Conservation (phyloP, 2,329 filamentous ascomycete species). For the Esteya vermicola region DNA sequence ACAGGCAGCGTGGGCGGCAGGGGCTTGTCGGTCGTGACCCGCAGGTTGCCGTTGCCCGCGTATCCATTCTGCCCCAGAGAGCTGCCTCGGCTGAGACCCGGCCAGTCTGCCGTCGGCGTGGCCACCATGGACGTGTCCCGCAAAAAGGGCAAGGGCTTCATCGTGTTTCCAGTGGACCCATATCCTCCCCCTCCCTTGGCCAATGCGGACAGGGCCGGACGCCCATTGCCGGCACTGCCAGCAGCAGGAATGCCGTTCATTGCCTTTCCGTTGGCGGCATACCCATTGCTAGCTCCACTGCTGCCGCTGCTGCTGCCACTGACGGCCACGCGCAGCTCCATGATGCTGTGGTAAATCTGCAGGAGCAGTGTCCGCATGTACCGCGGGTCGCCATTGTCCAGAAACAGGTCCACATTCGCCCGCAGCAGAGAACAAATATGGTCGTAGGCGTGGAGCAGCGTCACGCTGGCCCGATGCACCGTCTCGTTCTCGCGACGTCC, state of each 20-base stretch:
- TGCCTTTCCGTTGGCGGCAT: conserved; percentile 13
- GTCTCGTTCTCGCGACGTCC: conserved; percentile 44
- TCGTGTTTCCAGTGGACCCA: no score
- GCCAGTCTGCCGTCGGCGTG: conserved; percentile 37
- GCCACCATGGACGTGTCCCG: conserved; percentile 12
- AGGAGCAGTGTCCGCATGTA: conserved; percentile 52
- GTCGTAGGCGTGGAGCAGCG: conserved; percentile 48
- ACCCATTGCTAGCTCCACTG: no score
- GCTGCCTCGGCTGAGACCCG: no score
- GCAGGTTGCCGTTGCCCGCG: no score
- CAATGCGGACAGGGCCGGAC: no score
- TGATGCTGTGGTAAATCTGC: conserved; percentile 52
- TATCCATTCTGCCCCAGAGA: no score
- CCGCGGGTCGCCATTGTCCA: conserved; percentile 50
- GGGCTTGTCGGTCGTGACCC: conserved; percentile 41
- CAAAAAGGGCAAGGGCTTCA: conserved; percentile 20
- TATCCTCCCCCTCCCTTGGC: no score
- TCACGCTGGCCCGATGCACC: conserved; percentile 48
- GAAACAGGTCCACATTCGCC: conserved; percentile 48
- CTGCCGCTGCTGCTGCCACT: conserved; percentile 2
- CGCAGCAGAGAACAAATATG: conserved; percentile 49
- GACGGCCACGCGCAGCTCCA: conserved; percentile 45
- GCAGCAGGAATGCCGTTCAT: conserved; percentile 3
- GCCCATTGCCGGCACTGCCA: conserved; percentile 11
- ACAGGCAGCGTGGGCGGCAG: conserved; percentile 14